Base-by-base conservation (phyloP, 2,329 filamentous ascomycete genomes). In the Scedosporium dehoogii region DNA sequence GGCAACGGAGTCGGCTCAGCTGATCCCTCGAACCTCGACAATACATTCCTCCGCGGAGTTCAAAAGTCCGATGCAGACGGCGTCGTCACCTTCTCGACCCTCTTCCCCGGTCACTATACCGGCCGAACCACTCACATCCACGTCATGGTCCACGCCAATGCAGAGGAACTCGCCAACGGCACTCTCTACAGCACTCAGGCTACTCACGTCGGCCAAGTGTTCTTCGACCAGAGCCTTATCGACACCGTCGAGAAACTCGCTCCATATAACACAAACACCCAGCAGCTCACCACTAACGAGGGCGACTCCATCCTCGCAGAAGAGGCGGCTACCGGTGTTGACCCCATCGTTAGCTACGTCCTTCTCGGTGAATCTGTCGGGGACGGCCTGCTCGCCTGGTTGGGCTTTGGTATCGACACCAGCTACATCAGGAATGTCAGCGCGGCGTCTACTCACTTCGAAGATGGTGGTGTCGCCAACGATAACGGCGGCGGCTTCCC, bases 181-280 rank as follows among this genome's bases (percentile, higher is more conserved):
- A 85, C 82, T 63, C 74, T 83, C 63, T 70, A 73, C 33, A 79
- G 76, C 63, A 76, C 79, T 25, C 76, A 73, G 38, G 77, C 81
- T 56, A 77, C 80, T 1, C 83, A 87, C 70, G 78, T 86, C 42
- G 84, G 85, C 18, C 85, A 87, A 70, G 71, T 85, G 63, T 87
- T 83, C 76, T 83, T 85, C 69, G 82, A 85, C 71, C 79, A 84
- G 68, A 74, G 76, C 65, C 76, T 85, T 42, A 77, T 83, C 64
- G 65, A 69, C n/a, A 66, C 72, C 23, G 81, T 86, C 60, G 79
- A 83, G 64, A 68, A 68, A 25, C 72, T 72, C 0, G 65, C 70
- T 1, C 82, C 83, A 0, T 81, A 81, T 69, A 69, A 62, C 12
- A 68, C 66, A 61, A 81, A 81, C 71, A 73, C 71, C 3, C 74